A percentile compares a stretch with the other conserved stretches of the same genome.
Evolutionary conservation across 495 filamentous ascomycete genomes (phyloP).

Genomic region (Mycothermus thermophilus): DNA sequence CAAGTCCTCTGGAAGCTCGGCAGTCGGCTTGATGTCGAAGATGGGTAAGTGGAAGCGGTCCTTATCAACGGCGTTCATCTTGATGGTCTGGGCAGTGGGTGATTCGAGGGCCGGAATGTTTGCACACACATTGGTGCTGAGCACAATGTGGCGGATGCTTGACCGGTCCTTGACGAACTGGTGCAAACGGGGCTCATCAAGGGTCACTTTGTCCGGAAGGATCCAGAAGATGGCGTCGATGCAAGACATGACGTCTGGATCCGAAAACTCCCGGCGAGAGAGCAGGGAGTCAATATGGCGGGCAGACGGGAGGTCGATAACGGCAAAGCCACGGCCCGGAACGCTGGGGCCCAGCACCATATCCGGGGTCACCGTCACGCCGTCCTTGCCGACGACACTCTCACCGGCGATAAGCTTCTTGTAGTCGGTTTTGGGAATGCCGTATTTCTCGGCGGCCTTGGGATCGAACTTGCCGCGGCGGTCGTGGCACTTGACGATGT

Average conservation of each 20-base stretch:
- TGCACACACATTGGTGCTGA: conserved; percentile 53
- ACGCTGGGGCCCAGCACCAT: conserved; percentile 33
- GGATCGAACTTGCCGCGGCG: conserved; percentile 68
- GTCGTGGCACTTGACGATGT: conserved; percentile 63
- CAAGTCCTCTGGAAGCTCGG: conserved; percentile 3
- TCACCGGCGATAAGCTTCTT: conserved; percentile 35
- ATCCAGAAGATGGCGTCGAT: conserved; percentile 69
- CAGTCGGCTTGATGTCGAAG: conserved; percentile 32
- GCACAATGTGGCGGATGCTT: conserved; percentile 57
- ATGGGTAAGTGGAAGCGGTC: conserved; percentile 53
- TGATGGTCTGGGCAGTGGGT: conserved; percentile 44
- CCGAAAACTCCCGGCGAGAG: conserved; percentile 57
- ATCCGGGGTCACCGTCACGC: conserved; percentile 40
- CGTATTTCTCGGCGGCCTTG: conserved; percentile 43
- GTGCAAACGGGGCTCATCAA: conserved; percentile 41
- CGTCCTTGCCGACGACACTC: conserved; percentile 38
- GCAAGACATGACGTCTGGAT: conserved; percentile 46
- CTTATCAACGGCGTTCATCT: conserved; percentile 54
- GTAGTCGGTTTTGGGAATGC: conserved; percentile 43
- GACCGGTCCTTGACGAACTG: conserved; percentile 52
- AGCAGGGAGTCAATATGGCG: conserved; percentile 57
- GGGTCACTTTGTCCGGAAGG: conserved; percentile 50
- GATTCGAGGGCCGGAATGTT: conserved; percentile 58
- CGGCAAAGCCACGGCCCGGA: conserved; percentile 45
- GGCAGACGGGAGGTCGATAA: conserved; percentile 60